phyloP scores from a whole-genome alignment of 805 yeast species.

The Candida koratica region DNA sequence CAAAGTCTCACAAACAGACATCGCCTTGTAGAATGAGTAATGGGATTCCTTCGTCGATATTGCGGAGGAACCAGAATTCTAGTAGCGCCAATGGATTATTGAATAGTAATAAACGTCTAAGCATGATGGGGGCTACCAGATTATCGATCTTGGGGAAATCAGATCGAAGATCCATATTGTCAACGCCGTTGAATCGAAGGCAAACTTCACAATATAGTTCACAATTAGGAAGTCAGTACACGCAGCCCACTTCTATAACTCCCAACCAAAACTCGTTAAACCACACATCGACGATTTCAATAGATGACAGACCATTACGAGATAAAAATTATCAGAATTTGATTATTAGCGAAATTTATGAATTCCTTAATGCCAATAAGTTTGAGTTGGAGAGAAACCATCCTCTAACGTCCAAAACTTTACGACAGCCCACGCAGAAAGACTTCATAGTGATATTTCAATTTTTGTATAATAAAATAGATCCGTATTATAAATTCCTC shows the following conservation, averaged over 20 bases:
- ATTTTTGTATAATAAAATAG: conserved; percentile 71
- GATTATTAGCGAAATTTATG: conserved; percentile 64
- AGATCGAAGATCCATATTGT: conserved; percentile 13
- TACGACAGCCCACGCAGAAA: conserved; percentile 79
- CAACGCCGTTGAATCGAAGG: conserved; percentile 13
- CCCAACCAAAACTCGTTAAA: conserved; percentile 1
- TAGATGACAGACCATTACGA: conserved; percentile 74
- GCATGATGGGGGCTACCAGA: conserved; percentile 13
- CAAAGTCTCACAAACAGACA: conserved; percentile 4
- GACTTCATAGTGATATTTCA: conserved; percentile 77
- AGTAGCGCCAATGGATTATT: conserved; percentile 1
- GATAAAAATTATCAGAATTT: conserved; percentile 64
- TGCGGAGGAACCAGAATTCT: neutral
- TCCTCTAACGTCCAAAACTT: conserved; percentile 58
- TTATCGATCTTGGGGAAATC: conserved; percentile 7
- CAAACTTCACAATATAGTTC: conserved; percentile 6
- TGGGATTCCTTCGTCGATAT: conserved; percentile 8
- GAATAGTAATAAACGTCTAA: conserved; percentile 10
- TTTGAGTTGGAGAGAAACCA: conserved; percentile 76
- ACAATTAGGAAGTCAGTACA: conserved; percentile 3
- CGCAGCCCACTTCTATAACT: conserved; percentile 6
- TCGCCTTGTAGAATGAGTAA: conserved; percentile 5
- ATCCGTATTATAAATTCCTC: conserved; percentile 71
- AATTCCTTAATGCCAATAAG: conserved; percentile 56
- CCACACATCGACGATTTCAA: conserved; percentile 1